Base-by-base conservation (phyloP, 176 grass and related monocot genomes). In the Cenchrus americanus region DNA sequence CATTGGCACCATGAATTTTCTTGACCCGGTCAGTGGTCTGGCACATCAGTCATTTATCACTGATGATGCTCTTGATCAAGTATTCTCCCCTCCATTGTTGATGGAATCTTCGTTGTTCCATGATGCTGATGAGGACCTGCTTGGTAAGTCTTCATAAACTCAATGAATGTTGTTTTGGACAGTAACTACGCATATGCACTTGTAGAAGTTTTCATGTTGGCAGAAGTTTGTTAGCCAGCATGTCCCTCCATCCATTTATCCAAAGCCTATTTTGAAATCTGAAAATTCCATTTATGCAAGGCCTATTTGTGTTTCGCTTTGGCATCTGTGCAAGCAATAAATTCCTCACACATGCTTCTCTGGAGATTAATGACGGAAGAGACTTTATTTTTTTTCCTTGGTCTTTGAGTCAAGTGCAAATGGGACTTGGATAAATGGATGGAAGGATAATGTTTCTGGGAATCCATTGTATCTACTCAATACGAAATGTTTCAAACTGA, bases 51-150 rank as follows among this genome's bases (percentile, higher is more conserved):
- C 86, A 40, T 92, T 93, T 87, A 71, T 85, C n/a, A 84, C 81
- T 30, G 91, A 99, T 65, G 93, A 99, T 89, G 81, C 87, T 80
- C 86, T 94, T 74, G 93, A 99, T 94, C 93, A 99, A 96, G 93
- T 92, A 69, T 99, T 96, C 78, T 96, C 97, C 1, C 96, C 93
- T 0, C 93, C 93, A 47, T 86, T 99, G 63, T 80, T 96, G 75
- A 63, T 94, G 80, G 93, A 99, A 64, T 89, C 93, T 44, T 89
- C 91, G 9, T 82, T 98, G 52, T 95, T 99, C 62, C 89, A 88
- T 52, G 97, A 99, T 81, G 76, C 88, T 17, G 92, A 94, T 0
- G 93, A 99, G 70, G 97, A 99, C 86, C 90, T 99, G 88, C 91
- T 99, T 75, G 97, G 97, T 99, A 96, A 74, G 73, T 74, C 27